Evolutionary conservation across 257 asterid genomes (phyloP), one percentile per base, ranked within the genome.

Genomic region (Solanum arcanum): DNA sequence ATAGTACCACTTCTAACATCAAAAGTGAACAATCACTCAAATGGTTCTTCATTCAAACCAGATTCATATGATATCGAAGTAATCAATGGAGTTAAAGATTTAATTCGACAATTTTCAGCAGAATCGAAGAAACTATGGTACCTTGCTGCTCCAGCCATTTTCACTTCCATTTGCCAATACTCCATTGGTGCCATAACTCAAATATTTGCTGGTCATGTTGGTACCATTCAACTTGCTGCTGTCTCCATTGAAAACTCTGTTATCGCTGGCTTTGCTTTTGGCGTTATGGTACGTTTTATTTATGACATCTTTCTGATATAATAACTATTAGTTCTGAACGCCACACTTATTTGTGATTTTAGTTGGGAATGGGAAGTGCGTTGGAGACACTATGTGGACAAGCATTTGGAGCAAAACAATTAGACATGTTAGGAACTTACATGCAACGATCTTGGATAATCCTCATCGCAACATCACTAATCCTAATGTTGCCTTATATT

Each of bases 291-390:
- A 59, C 1, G n/a, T 56, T 2, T 2, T 9, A 7, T 9, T 9
- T 41, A 9, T 41, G 2, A 41, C 9, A 41, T 41, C 5, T 68
- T 27, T 68, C 5, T 68, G 3, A 6, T 68, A 6, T 6, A 27
- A 68, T 68, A 68, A 68, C 3, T 68, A 68, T 64, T 64, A 59
- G 66, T 59, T 59, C 5, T 59, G 21, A 64, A 75, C 11, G 1
- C 39, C 39, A 37, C 39, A 37, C 39, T 69, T 69, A 31, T 69
- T 69, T 69, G 13, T 35, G 35, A 35, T 69, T 90, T 94, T 41
- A 96, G 99, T 96, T 96, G 82, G 99, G 99, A n/a, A 96, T 96
- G 99, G 99, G 98, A 33, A 96, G 98, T 88, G 98, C 98, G 33
- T 95, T 96, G 5, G 99, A 96, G 92, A 96, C 99, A 10, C 91